These are phyloP conservation scores for Aphanomyces astaci DNA, from an alignment of 352 stramenopile species.

Conservation along the genomic window DNA sequence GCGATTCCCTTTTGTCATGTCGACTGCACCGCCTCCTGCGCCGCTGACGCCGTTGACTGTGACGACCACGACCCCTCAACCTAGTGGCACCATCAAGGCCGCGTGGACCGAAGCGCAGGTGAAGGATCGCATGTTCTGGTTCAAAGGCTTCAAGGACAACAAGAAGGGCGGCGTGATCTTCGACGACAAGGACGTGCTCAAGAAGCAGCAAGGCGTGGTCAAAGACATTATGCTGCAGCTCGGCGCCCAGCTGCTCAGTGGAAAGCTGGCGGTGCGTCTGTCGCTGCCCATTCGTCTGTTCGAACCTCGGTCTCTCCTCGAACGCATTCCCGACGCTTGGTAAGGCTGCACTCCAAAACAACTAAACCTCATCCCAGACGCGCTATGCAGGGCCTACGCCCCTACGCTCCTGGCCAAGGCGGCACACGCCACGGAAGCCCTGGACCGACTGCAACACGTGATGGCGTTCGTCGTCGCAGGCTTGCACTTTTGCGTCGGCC, in stretches of 20 bases:
- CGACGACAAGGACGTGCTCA: slow-evolving; percentile 53
- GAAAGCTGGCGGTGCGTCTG: slow-evolving; percentile 60
- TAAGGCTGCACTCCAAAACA: slow-evolving; percentile 22
- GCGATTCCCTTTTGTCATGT: too few relatives aligned
- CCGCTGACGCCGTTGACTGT: too few relatives aligned
- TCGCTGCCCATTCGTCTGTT: slow-evolving; percentile 74
- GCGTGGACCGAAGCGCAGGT: neutral
- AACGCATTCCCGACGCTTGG: slow-evolving; percentile 64
- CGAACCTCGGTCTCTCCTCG: slow-evolving; percentile 56
- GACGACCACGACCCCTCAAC: too few relatives aligned
- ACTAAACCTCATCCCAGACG: neutral
- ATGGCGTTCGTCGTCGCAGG: slow-evolving; percentile 62
- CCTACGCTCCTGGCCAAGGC: slow-evolving; percentile 69
- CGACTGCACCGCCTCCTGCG: too few relatives aligned
- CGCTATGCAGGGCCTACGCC: slow-evolving; percentile 32
- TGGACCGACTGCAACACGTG: slow-evolving; percentile 62
- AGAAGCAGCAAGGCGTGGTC: slow-evolving; percentile 75
- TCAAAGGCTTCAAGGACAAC: slow-evolving; percentile 48
- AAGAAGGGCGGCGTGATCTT: slow-evolving; percentile 65
- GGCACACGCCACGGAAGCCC: slow-evolving; percentile 38
- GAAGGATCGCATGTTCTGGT: slow-evolving; percentile 52
- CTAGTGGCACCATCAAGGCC: too few relatives aligned
- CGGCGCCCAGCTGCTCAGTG: slow-evolving; percentile 52
- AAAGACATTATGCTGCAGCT: slow-evolving; percentile 75
- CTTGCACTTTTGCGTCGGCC: slow-evolving; percentile 62